Evolutionary conservation across 2,329 filamentous ascomycete genomes (phyloP), one percentile per base, ranked within the genome.

Genomic region (Cryphonectria naterciae): DNA sequence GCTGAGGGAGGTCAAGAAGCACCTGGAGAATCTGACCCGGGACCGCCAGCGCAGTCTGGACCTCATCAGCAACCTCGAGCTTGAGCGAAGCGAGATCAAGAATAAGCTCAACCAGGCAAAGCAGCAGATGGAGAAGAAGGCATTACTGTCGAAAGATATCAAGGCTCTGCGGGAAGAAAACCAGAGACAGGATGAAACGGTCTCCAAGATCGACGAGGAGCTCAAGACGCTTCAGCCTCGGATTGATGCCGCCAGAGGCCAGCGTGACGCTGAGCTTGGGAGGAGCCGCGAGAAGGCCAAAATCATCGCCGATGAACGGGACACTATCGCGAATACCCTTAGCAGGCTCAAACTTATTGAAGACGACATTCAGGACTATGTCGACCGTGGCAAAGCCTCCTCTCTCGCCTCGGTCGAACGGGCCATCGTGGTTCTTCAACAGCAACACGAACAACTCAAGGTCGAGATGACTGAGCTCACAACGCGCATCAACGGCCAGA

Each of bases 41-140:
- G 93, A 96, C 46, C 90, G 88, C 74, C 93, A 97, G 74, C 89
- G 92, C 54, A 86, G 89, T 68, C 90, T 90, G 70, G 89, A 89
- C 73, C 84, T 89, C 49, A 86, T 96, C 69, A 92, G 87, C 73
- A 84, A 85, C 22, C 84, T 97, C 37, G 94, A 98, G 80, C 85
- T 96, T 5, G 91, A 96, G 77, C 86, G 90, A 71, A 91, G 92
- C 76, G 92, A 97, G 79, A 83, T 93, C 56, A 89, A 87, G 72
- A 92, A 91, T 77, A 92, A 92, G 74, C 85, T 98, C 67, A 91
- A 87, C 75, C 88, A 87, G 67, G 89, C 92, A 1, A 86, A 87
- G 64, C 91, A 92, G 71, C 90, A 95, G 76, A 85, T 98, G 37
- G 94, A 97, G 78, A 94, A 93, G 81, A 97, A 95, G 83, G 86